Evolutionary conservation across 352 stramenopile species (phyloP).

Genomic region (Thalassiosira hispida): DNA sequence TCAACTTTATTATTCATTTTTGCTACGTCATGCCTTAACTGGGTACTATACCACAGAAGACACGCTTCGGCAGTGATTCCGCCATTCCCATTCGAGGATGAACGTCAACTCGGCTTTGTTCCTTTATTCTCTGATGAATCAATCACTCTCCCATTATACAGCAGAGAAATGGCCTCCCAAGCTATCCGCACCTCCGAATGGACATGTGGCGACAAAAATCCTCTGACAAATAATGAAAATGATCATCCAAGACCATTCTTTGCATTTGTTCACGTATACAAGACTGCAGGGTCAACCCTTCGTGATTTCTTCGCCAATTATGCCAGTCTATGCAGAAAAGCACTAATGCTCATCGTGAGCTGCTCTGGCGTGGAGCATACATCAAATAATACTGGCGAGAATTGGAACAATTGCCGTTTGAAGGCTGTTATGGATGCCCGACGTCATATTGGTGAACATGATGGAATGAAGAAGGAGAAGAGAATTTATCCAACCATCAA

Average conservation of each 20-base stretch:
- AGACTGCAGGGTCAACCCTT: conserved; percentile 62
- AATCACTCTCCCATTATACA: conserved; percentile 22
- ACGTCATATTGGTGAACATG: neutral
- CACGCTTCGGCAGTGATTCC: no score
- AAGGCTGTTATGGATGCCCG: conserved; percentile 23
- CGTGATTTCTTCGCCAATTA: conserved; percentile 47
- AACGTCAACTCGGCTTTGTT: no score
- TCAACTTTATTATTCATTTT: no score
- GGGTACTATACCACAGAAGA: no score
- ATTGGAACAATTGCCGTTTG: conserved; percentile 37
- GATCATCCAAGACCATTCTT: conserved; percentile 44
- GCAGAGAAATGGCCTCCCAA: conserved; percentile 16
- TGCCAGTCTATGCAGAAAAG: conserved; percentile 33
- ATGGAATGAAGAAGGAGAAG: conserved; percentile 1
- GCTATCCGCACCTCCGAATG: conserved; percentile 27
- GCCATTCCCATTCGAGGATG: no score
- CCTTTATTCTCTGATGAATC: no score
- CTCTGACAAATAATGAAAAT: conserved; percentile 9
- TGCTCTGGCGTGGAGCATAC: conserved; percentile 28
- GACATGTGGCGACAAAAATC: conserved; percentile 28
- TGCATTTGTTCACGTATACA: conserved; percentile 64
- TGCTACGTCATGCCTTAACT: no score
- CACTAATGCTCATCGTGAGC: conserved; percentile 28
- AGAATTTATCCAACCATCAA: conserved; percentile 29
- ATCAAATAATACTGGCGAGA: conserved; percentile 18